Base-by-base conservation (phyloP, 2,329 filamentous ascomycete species). In the Domatiomyces catenatus region DNA sequence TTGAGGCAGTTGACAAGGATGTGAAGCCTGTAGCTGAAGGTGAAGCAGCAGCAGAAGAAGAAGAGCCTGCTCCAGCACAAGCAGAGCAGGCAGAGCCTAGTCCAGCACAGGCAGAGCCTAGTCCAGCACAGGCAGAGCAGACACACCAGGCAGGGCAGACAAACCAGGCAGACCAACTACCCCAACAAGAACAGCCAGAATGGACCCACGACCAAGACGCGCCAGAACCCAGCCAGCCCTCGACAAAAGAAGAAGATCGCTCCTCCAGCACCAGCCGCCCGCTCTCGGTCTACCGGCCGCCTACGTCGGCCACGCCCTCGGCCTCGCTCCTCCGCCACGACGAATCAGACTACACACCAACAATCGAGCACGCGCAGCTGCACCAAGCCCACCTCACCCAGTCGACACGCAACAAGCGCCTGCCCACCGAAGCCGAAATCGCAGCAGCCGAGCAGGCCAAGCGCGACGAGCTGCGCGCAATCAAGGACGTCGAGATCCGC, bases 301-400 rank as follows among this genome's bases (percentile, higher is more conserved):
- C 92, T 0, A 59, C 50, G 42, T 79, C 75, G n/a, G 69, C 76
- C 47, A 88, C 80, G 0, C 90, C 89, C 2, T 78, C 78, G 15
- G 89, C 90, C 7, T 85, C 88, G 8, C 75, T 79, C 50, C 72
- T 74, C 12, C 66, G 75, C 7, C 75, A 83, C 55, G 77, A 83
- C 45, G 86, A 90, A 50, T 71, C 75, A n/a, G 84, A 88, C 62
- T 94, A 84, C 65, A 75, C 81, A 8, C 89, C 88, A 0, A 86
- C 84, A 1, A 76, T 94, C 52, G 84, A 86, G 45, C 89, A 95
- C 63, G 86, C 87, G 17, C 83, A 90, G 77, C 46, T 87, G 79
- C 39, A 87, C 78, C 49, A 80, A 87, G 61, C 82, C 79, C 51
- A 87, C 84, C 67, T 87, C 79, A 55, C 84, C 82, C 65, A 75